Conservation (phyloP, 805 yeast species). For the Candida xiaguanensis region DNA sequence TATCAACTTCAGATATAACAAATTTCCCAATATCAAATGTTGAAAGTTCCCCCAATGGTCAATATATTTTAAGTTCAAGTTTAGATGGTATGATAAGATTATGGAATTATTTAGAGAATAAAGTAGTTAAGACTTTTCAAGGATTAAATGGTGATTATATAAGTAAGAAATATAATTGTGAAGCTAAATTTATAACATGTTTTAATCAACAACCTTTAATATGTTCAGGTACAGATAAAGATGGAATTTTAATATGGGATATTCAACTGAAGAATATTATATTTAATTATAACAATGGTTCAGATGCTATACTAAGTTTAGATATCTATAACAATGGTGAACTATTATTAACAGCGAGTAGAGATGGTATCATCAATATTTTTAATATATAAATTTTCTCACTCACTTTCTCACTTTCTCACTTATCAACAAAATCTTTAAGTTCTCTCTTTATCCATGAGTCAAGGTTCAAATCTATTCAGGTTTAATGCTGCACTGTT, state of each 20-base stretch:
- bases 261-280: constrained; percentile 55
- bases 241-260: constrained; percentile 61
- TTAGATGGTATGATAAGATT: constrained; percentile 74
- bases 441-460: neutral
- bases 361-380: constrained; percentile 19
- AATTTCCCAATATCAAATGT: constrained; percentile 74
- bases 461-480: constrained; percentile 47
- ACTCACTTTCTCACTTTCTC: neutral
- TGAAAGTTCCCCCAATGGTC: constrained; percentile 74
- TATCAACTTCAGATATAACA: constrained; percentile 47
- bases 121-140: constrained; percentile 69
- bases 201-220: constrained; percentile 33
- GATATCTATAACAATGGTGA: constrained; percentile 36
- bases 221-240: constrained; percentile 59
- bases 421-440: neutral
- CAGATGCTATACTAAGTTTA: constrained; percentile 39
- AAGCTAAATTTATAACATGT: constrained; percentile 46
- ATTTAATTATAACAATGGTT: constrained; percentile 16
- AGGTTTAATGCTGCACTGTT: constrained; percentile 53
- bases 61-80: constrained; percentile 71
- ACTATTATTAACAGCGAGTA: constrained; percentile 26
- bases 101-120: constrained; percentile 84
- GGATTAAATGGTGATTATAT: constrained; percentile 31
- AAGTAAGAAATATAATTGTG: constrained; percentile 52
- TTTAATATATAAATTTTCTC: constrained; percentile 6